Base-by-base conservation (phyloP, 225 moss, liverwort and hornwort species). In the Sphagnum tenellum region DNA sequence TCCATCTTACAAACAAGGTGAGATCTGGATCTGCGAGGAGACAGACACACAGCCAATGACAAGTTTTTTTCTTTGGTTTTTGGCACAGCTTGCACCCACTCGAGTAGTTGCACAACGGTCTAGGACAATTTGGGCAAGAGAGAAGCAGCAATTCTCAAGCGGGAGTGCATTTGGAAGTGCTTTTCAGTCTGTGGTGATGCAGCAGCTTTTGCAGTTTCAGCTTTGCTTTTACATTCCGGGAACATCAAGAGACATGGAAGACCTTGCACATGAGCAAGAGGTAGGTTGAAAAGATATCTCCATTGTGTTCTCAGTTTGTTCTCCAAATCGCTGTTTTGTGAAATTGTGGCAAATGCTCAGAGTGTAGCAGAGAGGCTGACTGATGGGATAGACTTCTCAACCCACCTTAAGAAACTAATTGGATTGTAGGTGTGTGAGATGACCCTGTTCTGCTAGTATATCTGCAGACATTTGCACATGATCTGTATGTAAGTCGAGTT, bases 161-260 rank as follows among this genome's bases (percentile, higher is more conserved):
- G 87, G 87, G 55, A 83, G 78, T 59, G 83, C 85, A 8, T 87
- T 89, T 46, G 88, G 85, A 44, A 78, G 79, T 62, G 85, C 90
- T 48, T 89, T 89, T 60, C 82, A 94, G 67, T 74, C 59, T 49
- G 94, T 94, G 59, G 70, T 87, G 50, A 67, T 94, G 76, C 79
- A 85, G 62, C 82, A 85, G 59, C 63, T 87, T 5, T 68, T 80
- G n/a, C 72, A 71, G 57, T 94, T 94, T 55, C 85, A 89, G 61
- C 69, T 89, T n/a, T 83, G 76, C 60, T 67, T 94, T 63, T 81
- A 78, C 67, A 78, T 71, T 62, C 72, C 91, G 0, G 94, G 94
- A 65, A 78, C 74, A 9, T 74, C 55, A 14, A 78, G 86, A 72
- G 83, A 77, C 60, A 77, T 80, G 80, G 76, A 76, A 10, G 77